Percentiles rank a stretch among this genome's conserved stretches.
Conservation (phyloP, 2,329 filamentous ascomycete species). For the Teratosphaeria pseudoeucalypti region DNA sequence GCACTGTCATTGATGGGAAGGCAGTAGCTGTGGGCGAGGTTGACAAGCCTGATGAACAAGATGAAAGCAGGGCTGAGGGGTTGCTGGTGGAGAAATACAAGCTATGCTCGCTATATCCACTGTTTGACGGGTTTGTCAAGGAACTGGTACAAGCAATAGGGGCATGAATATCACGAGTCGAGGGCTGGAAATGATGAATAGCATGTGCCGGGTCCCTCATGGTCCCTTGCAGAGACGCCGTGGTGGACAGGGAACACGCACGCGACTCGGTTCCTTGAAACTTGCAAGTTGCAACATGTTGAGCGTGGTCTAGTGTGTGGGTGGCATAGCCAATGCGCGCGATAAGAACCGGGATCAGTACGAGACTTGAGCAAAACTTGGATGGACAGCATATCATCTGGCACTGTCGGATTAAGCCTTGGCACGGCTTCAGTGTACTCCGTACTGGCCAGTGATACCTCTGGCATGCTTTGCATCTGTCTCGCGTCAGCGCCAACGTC, state of each 20-base stretch:
- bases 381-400: too few species aligned
- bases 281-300: too few species aligned
- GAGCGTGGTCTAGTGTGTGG: too few species aligned
- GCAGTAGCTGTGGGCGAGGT: slow-evolving; percentile 29
- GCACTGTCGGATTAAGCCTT: too few species aligned
- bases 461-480: neutral
- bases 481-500: neutral
- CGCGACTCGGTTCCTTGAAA: too few species aligned
- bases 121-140: slow-evolving; percentile 54
- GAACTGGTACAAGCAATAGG: slow-evolving; percentile 8
- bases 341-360: too few species aligned
- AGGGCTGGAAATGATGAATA: neutral
- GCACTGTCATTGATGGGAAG: slow-evolving; percentile 51
- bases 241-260: too few species aligned
- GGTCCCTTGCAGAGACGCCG: too few species aligned
- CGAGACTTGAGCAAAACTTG: too few species aligned
- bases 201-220: too few species aligned
- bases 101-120: slow-evolving; percentile 56
- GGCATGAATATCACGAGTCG: neutral
- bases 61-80: slow-evolving; percentile 23
- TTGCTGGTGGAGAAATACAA: slow-evolving; percentile 61
- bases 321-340: too few species aligned
- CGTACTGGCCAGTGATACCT: neutral
- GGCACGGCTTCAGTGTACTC: too few species aligned
- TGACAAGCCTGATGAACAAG: slow-evolving; percentile 12